These are phyloP conservation scores for Erodium moschatum DNA, from an alignment of 441 rosid genomes.

Conservation along the genomic window DNA sequence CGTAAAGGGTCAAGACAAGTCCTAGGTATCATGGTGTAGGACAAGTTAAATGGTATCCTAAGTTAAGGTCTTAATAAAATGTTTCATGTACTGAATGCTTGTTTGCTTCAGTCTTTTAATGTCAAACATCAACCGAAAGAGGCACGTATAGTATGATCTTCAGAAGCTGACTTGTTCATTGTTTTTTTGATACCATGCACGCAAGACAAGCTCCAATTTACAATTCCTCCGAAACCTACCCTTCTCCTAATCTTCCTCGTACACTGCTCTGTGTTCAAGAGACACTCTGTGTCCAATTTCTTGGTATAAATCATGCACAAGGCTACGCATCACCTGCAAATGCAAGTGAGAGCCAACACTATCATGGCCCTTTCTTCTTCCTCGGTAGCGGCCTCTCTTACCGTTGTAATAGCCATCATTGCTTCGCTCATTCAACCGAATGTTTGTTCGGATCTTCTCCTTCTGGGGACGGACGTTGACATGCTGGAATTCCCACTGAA, in stretches of 20 bases:
- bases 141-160: background rate
- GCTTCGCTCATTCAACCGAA: background rate
- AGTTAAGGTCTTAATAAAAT: background rate
- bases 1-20: no score
- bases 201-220: background rate
- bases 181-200: background rate
- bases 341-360: background rate
- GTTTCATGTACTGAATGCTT: background rate
- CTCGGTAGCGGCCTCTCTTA: background rate
- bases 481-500: constrained; percentile 70
- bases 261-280: background rate
- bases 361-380: constrained; percentile 5
- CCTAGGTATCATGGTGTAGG: no score
- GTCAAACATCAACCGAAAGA: background rate
- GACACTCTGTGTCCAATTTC: no score
- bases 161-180: background rate
- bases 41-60: background rate
- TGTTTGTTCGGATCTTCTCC: background rate
- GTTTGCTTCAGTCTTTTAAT: background rate
- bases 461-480: constrained; percentile 34
- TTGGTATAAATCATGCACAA: no score
- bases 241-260: constrained; percentile 6
- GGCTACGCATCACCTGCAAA: background rate
- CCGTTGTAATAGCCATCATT: background rate
- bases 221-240: constrained; percentile 4